Conservation (phyloP, 306 rosid genomes). For the Glycyrrhiza uralensis region DNA sequence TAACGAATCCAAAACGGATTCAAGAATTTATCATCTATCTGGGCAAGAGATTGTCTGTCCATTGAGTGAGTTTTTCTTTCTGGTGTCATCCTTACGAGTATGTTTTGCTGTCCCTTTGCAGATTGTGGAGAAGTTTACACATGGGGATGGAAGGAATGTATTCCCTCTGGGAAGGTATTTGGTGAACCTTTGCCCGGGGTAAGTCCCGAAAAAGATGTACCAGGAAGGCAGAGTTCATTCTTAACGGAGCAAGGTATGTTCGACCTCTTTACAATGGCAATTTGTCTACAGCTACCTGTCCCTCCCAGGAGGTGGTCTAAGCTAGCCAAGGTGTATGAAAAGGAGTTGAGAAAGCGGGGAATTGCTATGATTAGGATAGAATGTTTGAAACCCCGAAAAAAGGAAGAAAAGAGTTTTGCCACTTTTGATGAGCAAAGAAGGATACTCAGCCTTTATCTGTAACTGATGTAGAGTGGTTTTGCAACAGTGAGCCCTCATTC, state of each 20-base stretch:
- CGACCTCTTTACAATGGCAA: constrained; percentile 24
- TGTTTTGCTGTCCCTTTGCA: constrained; percentile 32
- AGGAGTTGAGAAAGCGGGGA: background rate
- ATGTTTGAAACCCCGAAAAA: constrained; percentile 20
- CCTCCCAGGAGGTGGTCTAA: constrained; percentile 17
- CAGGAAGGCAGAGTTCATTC: constrained; percentile 58
- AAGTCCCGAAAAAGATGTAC: constrained; percentile 55
- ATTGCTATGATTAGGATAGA: constrained; percentile 10
- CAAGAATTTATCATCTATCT: background rate
- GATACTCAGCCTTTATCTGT: constrained; percentile 16
- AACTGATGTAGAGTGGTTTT: constrained; percentile 38
- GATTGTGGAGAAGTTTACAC: constrained; percentile 80
- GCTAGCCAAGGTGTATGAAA: constrained; percentile 15
- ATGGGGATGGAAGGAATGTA: constrained; percentile 99
- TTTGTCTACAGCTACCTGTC: constrained; percentile 16
- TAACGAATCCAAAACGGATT: constrained; percentile 4
- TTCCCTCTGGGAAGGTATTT: constrained; percentile 87
- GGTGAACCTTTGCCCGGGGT: constrained; percentile 46
- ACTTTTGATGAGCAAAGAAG: constrained; percentile 25
- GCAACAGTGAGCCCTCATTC: constrained; percentile 63
- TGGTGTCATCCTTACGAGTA: constrained; percentile 5
- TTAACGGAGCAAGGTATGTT: constrained; percentile 68
- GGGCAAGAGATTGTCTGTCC: constrained; percentile 5
- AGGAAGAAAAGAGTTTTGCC: constrained; percentile 16
- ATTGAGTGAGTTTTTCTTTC: background rate